These are phyloP conservation scores for Pythium phragmitis DNA, from an alignment of 352 stramenopile genomes.

Conservation along the genomic window DNA sequence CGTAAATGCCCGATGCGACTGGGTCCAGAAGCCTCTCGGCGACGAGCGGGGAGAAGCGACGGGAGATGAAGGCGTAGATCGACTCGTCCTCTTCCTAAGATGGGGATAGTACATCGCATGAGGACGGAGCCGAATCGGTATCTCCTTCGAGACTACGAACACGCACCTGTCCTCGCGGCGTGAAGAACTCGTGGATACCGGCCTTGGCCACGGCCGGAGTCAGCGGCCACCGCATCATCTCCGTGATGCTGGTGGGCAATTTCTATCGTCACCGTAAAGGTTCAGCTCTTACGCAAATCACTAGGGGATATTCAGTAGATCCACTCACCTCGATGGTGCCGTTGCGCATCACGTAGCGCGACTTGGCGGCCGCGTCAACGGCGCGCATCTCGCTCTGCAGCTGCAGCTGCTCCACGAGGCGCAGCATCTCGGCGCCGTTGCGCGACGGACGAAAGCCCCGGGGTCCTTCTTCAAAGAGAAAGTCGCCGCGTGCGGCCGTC, in stretches of 20 bases:
- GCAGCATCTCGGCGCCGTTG: slow-evolving; percentile 84
- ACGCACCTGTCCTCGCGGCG: slow-evolving; percentile 29
- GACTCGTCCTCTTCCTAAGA: slow-evolving; percentile 63
- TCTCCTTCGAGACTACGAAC: slow-evolving; percentile 24
- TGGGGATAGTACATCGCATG: not conserved
- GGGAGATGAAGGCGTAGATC: slow-evolving; percentile 74
- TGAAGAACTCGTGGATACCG: slow-evolving; percentile 66
- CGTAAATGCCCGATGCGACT: slow-evolving; percentile 84
- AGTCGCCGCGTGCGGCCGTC: slow-evolving; percentile 52
- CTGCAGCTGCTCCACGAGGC: slow-evolving; percentile 74
- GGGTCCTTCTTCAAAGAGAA: slow-evolving; percentile 84
- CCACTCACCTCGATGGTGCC: slow-evolving; percentile 56
- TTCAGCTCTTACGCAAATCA: not conserved
- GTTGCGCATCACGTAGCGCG: slow-evolving; percentile 75
- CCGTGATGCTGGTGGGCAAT: slow-evolving; percentile 50
- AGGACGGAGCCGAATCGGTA: slow-evolving; percentile 58
- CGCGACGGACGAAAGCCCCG: slow-evolving; percentile 81
- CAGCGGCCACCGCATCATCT: slow-evolving; percentile 68
- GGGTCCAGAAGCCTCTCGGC: slow-evolving; percentile 80
- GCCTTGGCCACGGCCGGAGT: slow-evolving; percentile 51
- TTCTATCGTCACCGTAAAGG: slow-evolving; percentile 39
- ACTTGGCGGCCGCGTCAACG: slow-evolving; percentile 55
- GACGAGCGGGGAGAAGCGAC: slow-evolving; percentile 77
- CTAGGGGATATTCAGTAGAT: too few species aligned
- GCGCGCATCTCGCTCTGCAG: slow-evolving; percentile 66